These are phyloP conservation scores for Dalbergia oliveri DNA, from an alignment of 306 rosid genomes.

Conservation along the genomic window DNA sequence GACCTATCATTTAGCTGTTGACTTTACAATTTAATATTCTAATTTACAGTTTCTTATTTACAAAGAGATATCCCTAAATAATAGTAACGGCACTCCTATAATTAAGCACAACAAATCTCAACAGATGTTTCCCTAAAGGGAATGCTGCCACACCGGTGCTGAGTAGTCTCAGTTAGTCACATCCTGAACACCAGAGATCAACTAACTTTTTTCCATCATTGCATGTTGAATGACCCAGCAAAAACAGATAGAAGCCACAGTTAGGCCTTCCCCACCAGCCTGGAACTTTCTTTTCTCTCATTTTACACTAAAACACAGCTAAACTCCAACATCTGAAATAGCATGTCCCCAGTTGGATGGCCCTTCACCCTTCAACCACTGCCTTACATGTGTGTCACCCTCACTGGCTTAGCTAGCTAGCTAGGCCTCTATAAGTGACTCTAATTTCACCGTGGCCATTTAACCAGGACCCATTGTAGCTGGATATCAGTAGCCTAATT, in stretches of 20 bases:
- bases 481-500: constrained; percentile 47
- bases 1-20: too few species aligned
- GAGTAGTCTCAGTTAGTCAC: constrained; percentile 86
- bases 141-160: constrained; percentile 61
- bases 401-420: constrained; percentile 27
- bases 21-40: too few species aligned
- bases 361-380: constrained; percentile 29
- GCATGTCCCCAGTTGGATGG: constrained; percentile 45
- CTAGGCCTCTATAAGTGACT: constrained; percentile 38
- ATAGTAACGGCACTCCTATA: too few species aligned
- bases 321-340: constrained; percentile 51
- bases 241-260: constrained; percentile 43
- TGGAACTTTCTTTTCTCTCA: constrained; percentile 39
- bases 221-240: constrained; percentile 38
- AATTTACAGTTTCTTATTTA: too few species aligned
- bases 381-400: constrained; percentile 36
- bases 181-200: constrained; percentile 55
- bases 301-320: constrained; percentile 44
- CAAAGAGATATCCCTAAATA: too few species aligned
- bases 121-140: constrained; percentile 57
- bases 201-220: constrained; percentile 43
- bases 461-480: constrained; percentile 46
- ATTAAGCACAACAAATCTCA: too few species aligned
- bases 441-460: constrained; percentile 37
- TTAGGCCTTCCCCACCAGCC: constrained; percentile 46